phyloP scores from a whole-genome alignment of 768 basidiomycete species.

The Mycena capillaripes region DNA sequence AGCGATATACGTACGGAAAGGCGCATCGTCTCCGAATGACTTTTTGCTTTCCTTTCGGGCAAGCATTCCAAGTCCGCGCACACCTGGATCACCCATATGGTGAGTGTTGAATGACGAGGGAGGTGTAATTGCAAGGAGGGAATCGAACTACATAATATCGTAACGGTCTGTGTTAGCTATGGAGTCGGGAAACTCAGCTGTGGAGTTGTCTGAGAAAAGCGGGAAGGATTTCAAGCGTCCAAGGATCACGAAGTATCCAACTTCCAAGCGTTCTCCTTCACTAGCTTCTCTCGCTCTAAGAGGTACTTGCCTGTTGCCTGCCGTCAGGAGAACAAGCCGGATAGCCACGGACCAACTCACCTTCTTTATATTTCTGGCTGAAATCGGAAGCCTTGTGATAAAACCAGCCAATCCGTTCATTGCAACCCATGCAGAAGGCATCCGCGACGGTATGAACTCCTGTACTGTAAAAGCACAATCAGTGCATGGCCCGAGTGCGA shows the following conservation, averaged over 20 bases:
- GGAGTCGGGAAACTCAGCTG: not conserved
- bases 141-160: constrained; percentile 20
- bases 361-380: constrained; percentile 90
- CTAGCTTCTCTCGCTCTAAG: constrained; percentile 81
- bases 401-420: constrained; percentile 85
- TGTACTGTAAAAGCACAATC: constrained; percentile 60
- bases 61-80: not conserved
- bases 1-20: constrained; percentile 25
- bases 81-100: not conserved
- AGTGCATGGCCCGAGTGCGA: constrained; percentile 17
- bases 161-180: not conserved
- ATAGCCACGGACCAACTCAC: constrained; percentile 49
- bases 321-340: not conserved
- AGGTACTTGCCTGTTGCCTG: constrained; percentile 79
- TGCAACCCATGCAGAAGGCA: constrained; percentile 84
- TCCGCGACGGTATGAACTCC: constrained; percentile 88
- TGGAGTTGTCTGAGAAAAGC: not conserved
- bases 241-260: constrained; percentile 54
- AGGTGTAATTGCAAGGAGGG: not conserved
- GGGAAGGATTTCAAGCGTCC: not conserved
- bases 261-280: constrained; percentile 88
- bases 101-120: not conserved
- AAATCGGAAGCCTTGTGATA: constrained; percentile 84
- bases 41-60: not conserved
- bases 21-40: not conserved